Evolutionary conservation across 257 asterid species (phyloP).

Genomic region (Lycium barbarum): DNA sequence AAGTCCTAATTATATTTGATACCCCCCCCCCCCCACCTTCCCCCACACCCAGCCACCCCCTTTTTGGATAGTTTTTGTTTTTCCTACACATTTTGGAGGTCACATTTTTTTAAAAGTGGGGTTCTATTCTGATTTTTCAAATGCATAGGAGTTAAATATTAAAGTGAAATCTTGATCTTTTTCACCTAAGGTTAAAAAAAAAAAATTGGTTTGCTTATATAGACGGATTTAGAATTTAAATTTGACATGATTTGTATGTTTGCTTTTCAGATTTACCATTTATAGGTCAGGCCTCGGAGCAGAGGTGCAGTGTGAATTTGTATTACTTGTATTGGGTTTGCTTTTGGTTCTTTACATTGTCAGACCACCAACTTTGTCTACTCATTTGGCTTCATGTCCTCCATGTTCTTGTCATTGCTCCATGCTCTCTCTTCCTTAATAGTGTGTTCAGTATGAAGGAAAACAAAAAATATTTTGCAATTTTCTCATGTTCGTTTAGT

Average conservation of each 20-base stretch:
- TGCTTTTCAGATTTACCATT: not conserved
- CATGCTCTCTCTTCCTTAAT: slow-evolving; percentile 27
- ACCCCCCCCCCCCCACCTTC: too few species aligned
- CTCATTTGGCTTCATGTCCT: slow-evolving; percentile 34
- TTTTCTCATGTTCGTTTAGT: too few species aligned
- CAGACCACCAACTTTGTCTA: slow-evolving; percentile 20
- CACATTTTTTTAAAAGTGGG: not conserved
- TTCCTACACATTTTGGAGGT: not conserved
- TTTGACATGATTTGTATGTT: not conserved
- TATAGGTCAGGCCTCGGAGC: slow-evolving; percentile 41
- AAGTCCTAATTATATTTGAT: not conserved
- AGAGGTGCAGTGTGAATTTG: slow-evolving; percentile 35
- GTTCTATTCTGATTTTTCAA: not conserved
- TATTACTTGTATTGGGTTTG: slow-evolving; percentile 31
- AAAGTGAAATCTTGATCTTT: slow-evolving; percentile 30
- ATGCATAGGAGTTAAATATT: slow-evolving; percentile 29
- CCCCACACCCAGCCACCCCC: too few species aligned
- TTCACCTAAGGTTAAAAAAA: too few species aligned
- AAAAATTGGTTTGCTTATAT: too few species aligned
- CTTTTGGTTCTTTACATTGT: slow-evolving; percentile 25
- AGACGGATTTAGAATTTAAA: not conserved
- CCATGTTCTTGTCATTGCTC: slow-evolving; percentile 46
- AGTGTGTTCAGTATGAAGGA: slow-evolving; percentile 12
- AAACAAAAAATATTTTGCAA: too few species aligned
- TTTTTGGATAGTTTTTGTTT: too few species aligned